A percentile compares a stretch with the other conserved stretches of the same genome.
phyloP scores from a whole-genome alignment of 768 basidiomycete species.

The Pseudohyphozyma bogoriensis region DNA sequence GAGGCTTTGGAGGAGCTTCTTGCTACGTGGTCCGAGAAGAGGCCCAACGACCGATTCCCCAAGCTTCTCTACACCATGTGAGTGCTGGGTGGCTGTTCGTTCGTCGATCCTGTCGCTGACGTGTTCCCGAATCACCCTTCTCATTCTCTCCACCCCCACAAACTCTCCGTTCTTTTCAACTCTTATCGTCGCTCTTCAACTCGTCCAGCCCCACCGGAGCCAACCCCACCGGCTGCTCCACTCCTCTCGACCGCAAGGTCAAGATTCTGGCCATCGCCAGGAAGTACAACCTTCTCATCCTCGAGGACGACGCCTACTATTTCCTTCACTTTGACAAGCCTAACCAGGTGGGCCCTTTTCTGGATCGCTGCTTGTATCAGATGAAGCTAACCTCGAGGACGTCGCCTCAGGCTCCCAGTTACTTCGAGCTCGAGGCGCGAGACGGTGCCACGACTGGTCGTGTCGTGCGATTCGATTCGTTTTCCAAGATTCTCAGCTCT shows the following conservation, averaged over 20 bases:
- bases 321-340: conserved; percentile 58
- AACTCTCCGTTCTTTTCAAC: neutral
- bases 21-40: conserved; percentile 52
- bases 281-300: conserved; percentile 65
- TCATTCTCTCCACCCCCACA: neutral
- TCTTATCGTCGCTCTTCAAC: too few relatives aligned
- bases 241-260: conserved; percentile 57
- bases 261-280: conserved; percentile 52
- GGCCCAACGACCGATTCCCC: conserved; percentile 57
- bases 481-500: conserved; percentile 60
- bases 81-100: too few relatives aligned
- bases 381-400: too few relatives aligned
- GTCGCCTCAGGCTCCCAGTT: conserved; percentile 59
- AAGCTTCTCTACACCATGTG: conserved; percentile 67
- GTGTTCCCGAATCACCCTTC: conserved; percentile 38
- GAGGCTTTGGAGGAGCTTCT: conserved; percentile 53
- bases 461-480: conserved; percentile 78
- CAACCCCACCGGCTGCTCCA: conserved; percentile 76
- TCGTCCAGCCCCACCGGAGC: conserved; percentile 55
- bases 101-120: too few relatives aligned
- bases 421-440: conserved; percentile 67
- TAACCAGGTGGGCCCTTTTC: too few relatives aligned
- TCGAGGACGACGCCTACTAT: conserved; percentile 55
- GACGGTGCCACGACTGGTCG: conserved; percentile 56
- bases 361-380: too few relatives aligned